These are phyloP conservation scores for Arabidopsis hybrid DNA, from an alignment of 441 rosid genomes.

Conservation along the genomic window DNA sequence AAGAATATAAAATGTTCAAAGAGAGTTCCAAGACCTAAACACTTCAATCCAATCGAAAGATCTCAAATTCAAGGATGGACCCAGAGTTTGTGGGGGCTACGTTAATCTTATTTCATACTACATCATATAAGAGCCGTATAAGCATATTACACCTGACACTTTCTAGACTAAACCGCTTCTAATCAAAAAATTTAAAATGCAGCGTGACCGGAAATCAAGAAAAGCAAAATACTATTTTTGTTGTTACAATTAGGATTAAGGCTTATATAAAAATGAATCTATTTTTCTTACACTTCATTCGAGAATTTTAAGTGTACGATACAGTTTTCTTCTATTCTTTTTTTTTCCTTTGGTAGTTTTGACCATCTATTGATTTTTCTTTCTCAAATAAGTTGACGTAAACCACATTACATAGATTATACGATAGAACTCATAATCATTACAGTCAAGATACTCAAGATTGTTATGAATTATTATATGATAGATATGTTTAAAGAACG, in stretches of 20 bases:
- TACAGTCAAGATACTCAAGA: constrained; percentile 31
- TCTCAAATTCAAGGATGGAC: constrained; percentile 29
- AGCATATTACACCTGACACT: constrained; percentile 10
- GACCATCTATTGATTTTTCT: constrained; percentile 3
- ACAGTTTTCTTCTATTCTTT: constrained; percentile 14
- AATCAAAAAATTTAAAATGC: not conserved
- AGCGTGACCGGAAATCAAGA: constrained; percentile 3
- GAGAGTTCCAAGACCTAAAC: constrained; percentile 33
- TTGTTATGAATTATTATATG: constrained; percentile 1
- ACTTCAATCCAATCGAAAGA: constrained; percentile 15
- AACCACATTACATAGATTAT: constrained; percentile 1
- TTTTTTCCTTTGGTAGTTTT: constrained; percentile 23
- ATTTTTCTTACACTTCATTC: not conserved
- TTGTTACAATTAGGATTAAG: no score
- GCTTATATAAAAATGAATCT: not conserved
- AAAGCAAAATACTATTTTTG: not conserved
- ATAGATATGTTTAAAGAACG: not conserved
- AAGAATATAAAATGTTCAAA: constrained; percentile 1
- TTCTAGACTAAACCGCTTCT: constrained; percentile 11
- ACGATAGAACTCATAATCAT: constrained; percentile 20
- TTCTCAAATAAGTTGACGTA: not conserved
- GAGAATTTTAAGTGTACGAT: constrained; percentile 6
- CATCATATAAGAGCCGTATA: constrained; percentile 16
- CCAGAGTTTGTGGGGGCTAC: constrained; percentile 29
- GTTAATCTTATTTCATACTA: constrained; percentile 17